Base-by-base conservation (phyloP, 1,139 yeast species). In the Saccharomyces hybrid region DNA sequence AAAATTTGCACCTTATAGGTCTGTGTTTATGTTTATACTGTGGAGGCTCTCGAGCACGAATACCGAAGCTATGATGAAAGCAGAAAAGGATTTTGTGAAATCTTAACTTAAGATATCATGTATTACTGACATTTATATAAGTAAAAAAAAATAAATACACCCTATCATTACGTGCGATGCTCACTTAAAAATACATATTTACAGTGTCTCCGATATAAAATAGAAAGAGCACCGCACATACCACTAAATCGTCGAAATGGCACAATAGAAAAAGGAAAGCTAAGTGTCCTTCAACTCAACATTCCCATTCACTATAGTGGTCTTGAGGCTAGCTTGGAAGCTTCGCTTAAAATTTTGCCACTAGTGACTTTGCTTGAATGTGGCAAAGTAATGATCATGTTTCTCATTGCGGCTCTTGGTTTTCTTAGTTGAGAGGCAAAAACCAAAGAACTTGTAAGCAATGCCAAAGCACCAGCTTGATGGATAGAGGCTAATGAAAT, bases 381-480 rank as follows among this genome's bases (percentile, higher is more conserved):
- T 38, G 66, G 63, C 1, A 71, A 48, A 11, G 71, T 69, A 31
- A 66, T 64, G 11, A 73, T 65, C 50, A 73, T 56, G 16, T 71
- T 63, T 57, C 72, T 69, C 44, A 73, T 67, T 46, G 72, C 69
- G 4, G 66, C 62, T 71, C 95, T 80, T 41, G 98, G 96, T 62
- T 78, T 79, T 62, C 86, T 82, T 62, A 93, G 75, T 57, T 82
- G 79, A 32, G 89, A 81, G 23, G 86, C 81, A 59, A 88, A 79
- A 2, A 89, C 77, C 59, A 93, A 75, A 27, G 89, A 80, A 13
- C 87, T 78, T 0, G 99, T 93, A 63, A 95, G 76, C 54, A 95
- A 77, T 0, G 95, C 96, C 65, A 95, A 75, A 0, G 98, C 96
- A 60, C 99, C 98, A 13, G 97, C 97, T 75, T 95, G 99, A 70